Conservation (phyloP, 2,329 filamentous ascomycete genomes). For the Arthrobotrys conoides region DNA sequence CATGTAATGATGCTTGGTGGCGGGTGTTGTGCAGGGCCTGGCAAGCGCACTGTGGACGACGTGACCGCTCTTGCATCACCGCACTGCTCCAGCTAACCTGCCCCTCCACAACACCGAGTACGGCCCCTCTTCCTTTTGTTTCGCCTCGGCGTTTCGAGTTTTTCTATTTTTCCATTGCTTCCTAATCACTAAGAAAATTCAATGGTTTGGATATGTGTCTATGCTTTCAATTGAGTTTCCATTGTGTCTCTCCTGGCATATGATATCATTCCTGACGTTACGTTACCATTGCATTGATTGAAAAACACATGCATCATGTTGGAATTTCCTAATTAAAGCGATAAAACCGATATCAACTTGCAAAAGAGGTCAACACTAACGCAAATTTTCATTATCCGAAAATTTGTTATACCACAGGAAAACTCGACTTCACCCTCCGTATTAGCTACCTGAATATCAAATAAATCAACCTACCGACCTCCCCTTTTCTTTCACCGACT, state of each 20-base stretch:
- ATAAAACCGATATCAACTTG: slow-evolving; percentile 45
- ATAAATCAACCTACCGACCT: slow-evolving; percentile 1
- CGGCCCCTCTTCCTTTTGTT: not conserved
- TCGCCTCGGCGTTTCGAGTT: slow-evolving; percentile 1
- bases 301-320: slow-evolving; percentile 8
- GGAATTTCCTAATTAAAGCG: slow-evolving; percentile 25
- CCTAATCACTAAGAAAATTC: not conserved
- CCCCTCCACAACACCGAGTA: slow-evolving; percentile 13
- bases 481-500: not conserved
- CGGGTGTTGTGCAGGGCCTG: slow-evolving; percentile 52
- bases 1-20: slow-evolving; percentile 46
- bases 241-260: slow-evolving; percentile 2
- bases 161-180: not conserved
- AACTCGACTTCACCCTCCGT: not conserved
- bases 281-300: not conserved
- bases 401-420: slow-evolving; percentile 28
- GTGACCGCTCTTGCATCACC: slow-evolving; percentile 34
- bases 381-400: slow-evolving; percentile 60
- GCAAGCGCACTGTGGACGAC: slow-evolving; percentile 28
- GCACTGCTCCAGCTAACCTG: not conserved
- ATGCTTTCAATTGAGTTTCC: slow-evolving; percentile 39
- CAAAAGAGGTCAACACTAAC: slow-evolving; percentile 50
- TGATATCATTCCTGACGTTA: slow-evolving; percentile 30
- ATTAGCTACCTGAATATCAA: slow-evolving; percentile 5
- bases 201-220: not conserved